Conservation (phyloP, 2,329 filamentous ascomycete species). For the Lachnellula cervina region DNA sequence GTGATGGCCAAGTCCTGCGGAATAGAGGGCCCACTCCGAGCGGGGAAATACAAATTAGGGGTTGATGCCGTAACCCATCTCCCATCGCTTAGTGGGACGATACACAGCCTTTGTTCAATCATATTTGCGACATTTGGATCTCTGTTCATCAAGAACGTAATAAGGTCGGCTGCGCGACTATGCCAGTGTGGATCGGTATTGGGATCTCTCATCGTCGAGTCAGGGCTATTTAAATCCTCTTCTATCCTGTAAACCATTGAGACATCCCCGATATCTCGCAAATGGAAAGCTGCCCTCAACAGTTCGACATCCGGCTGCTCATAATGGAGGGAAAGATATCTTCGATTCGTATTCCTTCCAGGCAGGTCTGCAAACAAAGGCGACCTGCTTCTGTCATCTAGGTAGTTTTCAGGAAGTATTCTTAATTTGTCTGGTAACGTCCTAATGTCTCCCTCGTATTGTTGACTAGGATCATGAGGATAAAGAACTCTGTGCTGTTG, state of each 20-base stretch:
- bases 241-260: constrained; percentile 10
- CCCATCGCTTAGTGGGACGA: constrained; percentile 12
- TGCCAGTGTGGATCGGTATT: constrained; percentile 6
- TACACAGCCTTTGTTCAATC: too few species aligned
- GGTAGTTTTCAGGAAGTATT: not conserved
- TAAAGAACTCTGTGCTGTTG: constrained; percentile 4
- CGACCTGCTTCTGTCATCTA: not conserved
- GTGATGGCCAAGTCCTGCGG: constrained; percentile 9
- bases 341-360: not conserved
- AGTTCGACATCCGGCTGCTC: constrained; percentile 4
- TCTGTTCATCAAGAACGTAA: not conserved
- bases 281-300: not conserved
- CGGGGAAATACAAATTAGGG: constrained; percentile 3
- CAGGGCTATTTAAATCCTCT: constrained; percentile 6
- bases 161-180: constrained; percentile 8
- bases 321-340: constrained; percentile 10
- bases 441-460: not conserved
- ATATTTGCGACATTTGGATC: too few species aligned
- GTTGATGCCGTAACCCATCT: constrained; percentile 3
- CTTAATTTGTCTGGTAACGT: not conserved
- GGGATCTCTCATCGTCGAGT: constrained; percentile 6
- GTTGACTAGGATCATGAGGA: not conserved
- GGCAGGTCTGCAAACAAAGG: constrained; percentile 10
- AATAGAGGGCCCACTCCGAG: constrained; percentile 2
- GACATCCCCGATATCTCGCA: constrained; percentile 8